Evolutionary conservation across 257 asterid genomes (phyloP), one percentile per base, ranked within the genome.

Genomic region (Solanum pimpinellifolium): DNA sequence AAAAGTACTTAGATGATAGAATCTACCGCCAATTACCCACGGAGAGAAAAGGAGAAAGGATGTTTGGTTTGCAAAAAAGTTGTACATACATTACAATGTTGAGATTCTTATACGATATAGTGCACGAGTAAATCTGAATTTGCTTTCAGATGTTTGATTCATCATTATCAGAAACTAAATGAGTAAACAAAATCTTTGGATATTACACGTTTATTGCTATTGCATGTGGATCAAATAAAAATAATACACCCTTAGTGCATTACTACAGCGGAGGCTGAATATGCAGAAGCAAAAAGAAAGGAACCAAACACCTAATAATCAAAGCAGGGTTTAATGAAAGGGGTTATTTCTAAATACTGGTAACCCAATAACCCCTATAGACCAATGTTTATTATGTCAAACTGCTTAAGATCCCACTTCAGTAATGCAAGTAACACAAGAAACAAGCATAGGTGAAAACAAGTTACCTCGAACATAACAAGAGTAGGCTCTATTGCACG

Each of bases 381-480:
- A 47, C 44, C 69, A 27, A 18, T 80, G 44, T 6, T 49, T 39
- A 5, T 52, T 10, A 49, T 9, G 29, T 29, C 20, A 81, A 81
- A 81, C 69, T 49, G 69, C 85, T 27, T 27, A 80, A 80, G 60
- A 47, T 37, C 44, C 69, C 39, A 80, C 44, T 49, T 12, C 7
- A 12, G 44, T 81, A 46, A 78, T 3, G 49, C 15, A 15, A 46
- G 16, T 78, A 18, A 81, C 85, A 49, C 85, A 39, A 29, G 44
- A 49, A 80, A 81, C 85, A 81, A 31, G 42, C 18, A 52, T 81
- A 49, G 69, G 8, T 11, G 85, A 81, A 27, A 49, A 49, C 69
- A 9, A 41, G 75, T 89, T 94, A 95, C 99, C 99, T 97, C 99
- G 84, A 97, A 90, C 99, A 97, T 96, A 85, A 97, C 99, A 84